Evolutionary conservation across 2,329 filamentous ascomycete genomes (phyloP).

Genomic region (Fusarium sp.): DNA sequence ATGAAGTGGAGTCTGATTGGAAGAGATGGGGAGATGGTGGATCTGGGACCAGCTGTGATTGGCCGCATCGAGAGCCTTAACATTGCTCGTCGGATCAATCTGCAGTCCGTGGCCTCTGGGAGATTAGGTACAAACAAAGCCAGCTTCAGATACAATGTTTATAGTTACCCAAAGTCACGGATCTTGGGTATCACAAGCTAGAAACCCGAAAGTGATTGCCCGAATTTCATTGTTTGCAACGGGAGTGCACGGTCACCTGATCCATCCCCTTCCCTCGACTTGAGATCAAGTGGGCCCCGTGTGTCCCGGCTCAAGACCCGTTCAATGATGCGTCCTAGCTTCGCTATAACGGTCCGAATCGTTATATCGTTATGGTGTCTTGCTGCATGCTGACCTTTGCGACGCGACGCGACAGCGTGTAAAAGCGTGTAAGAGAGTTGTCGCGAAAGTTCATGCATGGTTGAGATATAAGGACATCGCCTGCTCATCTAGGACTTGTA

Average conservation of each 20-base stretch:
- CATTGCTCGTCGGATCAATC: slow-evolving; percentile 35
- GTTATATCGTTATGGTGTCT: slow-evolving; percentile 8
- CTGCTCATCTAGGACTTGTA: neutral
- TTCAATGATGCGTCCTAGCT: slow-evolving; percentile 32
- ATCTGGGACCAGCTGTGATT: slow-evolving; percentile 30
- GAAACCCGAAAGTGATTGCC: slow-evolving; percentile 17
- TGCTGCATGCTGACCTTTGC: slow-evolving; percentile 1
- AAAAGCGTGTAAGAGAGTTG: slow-evolving; percentile 26
- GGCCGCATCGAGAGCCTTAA: slow-evolving; percentile 26
- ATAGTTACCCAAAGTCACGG: slow-evolving; percentile 2
- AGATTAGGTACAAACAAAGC: slow-evolving; percentile 14
- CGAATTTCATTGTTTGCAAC: slow-evolving; percentile 19
- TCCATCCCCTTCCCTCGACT: slow-evolving; percentile 3
- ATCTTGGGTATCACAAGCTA: slow-evolving; percentile 12
- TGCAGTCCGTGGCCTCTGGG: slow-evolving; percentile 25
- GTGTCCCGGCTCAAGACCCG: slow-evolving; percentile 14
- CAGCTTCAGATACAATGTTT: neutral
- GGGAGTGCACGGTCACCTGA: slow-evolving; percentile 32
- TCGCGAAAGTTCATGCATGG: slow-evolving; percentile 24
- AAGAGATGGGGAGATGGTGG: slow-evolving; percentile 15
- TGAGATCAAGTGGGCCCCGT: slow-evolving; percentile 32
- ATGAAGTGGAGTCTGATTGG: slow-evolving; percentile 40
- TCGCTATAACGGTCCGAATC: slow-evolving; percentile 8
- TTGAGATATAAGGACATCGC: neutral
- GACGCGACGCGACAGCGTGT: slow-evolving; percentile 29